Base-by-base conservation (phyloP, 345 rosid genomes). In the Passiflora organensis region DNA sequence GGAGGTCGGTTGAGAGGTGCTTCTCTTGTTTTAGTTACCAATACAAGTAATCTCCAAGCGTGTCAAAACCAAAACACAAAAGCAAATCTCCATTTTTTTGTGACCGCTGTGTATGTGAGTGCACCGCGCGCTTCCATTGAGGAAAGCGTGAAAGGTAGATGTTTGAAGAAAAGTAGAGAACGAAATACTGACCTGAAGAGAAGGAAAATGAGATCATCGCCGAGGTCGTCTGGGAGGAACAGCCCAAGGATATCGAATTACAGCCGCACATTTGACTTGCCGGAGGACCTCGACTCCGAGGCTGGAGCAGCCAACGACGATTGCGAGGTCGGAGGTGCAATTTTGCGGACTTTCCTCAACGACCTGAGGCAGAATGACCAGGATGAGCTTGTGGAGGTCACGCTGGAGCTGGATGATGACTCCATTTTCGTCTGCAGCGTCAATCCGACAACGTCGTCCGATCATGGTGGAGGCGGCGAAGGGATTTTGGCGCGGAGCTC, bases 261-360 rank as follows among this genome's bases (percentile, higher is more conserved):
- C 60, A 72, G 83, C 53, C 78, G 73, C 55, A 39, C 56, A 18
- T 77, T 78, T 32, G 94, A 81, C 6, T 28, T 73, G 22, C 81
- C 72, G 19, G 85, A 80, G 16, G 86, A 85, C 18, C 32, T 8
- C 2, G 70, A 64, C 2, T 13, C n/a, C 13, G 75, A 72, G 9
- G 18, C 36, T 1, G 41, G 58, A 36, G 21, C 52, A 13, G 8
- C 17, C 32, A 49, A 18, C 38, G 49, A 34, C 58, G 79, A 75
- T 57, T 64, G 59, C 55, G 71, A 72, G 6, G 22, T 72, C 65
- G 87, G 85, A 15, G 90, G 90, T 55, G 82, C 85, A 86, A 91
- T 88, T 95, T 72, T 91, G 78, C 95, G 89, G 41, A 54, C 70
- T 36, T 88, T 88, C 59, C 87, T 91, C 56, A 78, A 77, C 55